Conservation (phyloP, 1,284 basidiomycete genomes). For the Pulchroboletus neoregius region DNA sequence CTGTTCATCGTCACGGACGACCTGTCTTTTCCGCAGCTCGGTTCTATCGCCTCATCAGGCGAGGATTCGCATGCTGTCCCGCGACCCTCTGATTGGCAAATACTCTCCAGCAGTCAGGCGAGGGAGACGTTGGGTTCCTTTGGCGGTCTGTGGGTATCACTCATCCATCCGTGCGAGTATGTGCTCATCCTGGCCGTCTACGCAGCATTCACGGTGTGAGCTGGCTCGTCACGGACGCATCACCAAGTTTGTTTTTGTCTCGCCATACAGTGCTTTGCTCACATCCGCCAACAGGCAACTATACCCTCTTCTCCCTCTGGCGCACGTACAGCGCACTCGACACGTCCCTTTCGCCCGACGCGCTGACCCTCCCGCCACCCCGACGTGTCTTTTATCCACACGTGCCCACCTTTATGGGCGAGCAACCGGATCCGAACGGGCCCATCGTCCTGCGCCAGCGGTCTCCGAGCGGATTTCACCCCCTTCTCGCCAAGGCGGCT, state of each 20-base stretch:
- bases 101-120: constrained; percentile 55
- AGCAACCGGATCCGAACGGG: constrained; percentile 47
- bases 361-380: constrained; percentile 59
- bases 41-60: constrained; percentile 46
- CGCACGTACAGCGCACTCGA: constrained; percentile 72
- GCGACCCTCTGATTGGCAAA: constrained; percentile 59
- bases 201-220: constrained; percentile 52
- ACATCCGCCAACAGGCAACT: constrained; percentile 45
- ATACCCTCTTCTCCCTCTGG: constrained; percentile 77
- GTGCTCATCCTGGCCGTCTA: background rate
- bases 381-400: constrained; percentile 71
- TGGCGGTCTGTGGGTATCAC: constrained; percentile 50
- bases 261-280: background rate
- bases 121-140: constrained; percentile 46
- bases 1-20: constrained; percentile 67
- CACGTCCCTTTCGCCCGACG: constrained; percentile 47
- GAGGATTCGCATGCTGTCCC: constrained; percentile 40
- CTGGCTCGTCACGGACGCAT: constrained; percentile 50
- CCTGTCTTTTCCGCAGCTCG: constrained; percentile 47
- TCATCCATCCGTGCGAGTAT: background rate
- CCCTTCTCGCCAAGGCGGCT: constrained; percentile 59
- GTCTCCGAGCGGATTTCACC: constrained; percentile 57
- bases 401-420: constrained; percentile 52
- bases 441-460: constrained; percentile 43
- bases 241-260: constrained; percentile 40